Base-by-base conservation (phyloP, 208 protist genomes). In the Crithidia expoeki region DNA sequence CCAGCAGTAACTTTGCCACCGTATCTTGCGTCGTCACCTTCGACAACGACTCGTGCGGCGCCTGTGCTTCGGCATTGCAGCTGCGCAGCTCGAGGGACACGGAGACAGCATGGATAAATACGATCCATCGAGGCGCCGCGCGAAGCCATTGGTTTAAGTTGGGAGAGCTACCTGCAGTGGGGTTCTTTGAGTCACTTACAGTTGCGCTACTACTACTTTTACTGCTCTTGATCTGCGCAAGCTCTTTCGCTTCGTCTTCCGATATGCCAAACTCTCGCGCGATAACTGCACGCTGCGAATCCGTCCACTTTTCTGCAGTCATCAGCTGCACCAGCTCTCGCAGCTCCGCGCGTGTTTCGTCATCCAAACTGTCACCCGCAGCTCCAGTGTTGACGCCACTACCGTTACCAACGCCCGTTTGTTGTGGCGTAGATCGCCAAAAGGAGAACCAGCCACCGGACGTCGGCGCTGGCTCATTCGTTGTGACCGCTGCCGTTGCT, bases 181-280 rank as follows among this genome's bases (percentile, higher is more conserved):
- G 4, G 27, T 23, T 12, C 57, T n/a, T 14, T 52, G 2, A 16
- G 0, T 21, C 30, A 0, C 16, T n/a, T 36, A 12, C 0, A 34
- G 60, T 28, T 53, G 44, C 28, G 0, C 4, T 44, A 14, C 30
- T 30, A 7, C 33, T 27, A 21, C 30, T 30, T 3, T n/a, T 27
- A 21, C 19, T 14, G 34, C n/a, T 47, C 23, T 27, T 27, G 0
- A 40, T 3, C 32, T 55, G 50, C 1, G 72, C 30, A n/a, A 90
- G 67, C 17, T 63, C 76, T 16, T 65, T 55, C n/a, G 77, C 74
- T 23, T 94, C 88, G 21, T 84, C 73, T 5, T 72, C 73, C 5
- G 80, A 68, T 51, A 91, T 67, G 51, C 85, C 85, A 62, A 90
- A 84, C 68, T 94, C 83, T 38, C 83, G 80, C 16, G 85, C 88